Percentiles rank a stretch among this genome's conserved stretches.
Conservation (phyloP, 164 flowering plant genomes). For the Saururus chinensis region DNA sequence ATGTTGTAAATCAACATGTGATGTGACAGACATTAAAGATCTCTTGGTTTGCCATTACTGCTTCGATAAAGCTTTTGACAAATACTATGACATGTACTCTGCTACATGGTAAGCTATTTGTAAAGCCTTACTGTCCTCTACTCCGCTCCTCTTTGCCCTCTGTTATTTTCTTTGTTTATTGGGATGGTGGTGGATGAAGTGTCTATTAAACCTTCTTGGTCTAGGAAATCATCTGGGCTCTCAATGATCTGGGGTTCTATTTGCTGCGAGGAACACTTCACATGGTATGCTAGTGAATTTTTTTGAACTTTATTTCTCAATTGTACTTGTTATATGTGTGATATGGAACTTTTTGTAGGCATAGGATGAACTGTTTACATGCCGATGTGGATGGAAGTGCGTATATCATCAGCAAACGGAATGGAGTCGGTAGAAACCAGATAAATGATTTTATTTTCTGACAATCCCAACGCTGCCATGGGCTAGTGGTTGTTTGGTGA, state of each 20-base stretch:
- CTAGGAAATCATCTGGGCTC: conserved; percentile 74
- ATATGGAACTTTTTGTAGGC: conserved; percentile 36
- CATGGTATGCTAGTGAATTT: conserved; percentile 26
- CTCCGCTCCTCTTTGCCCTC: too few relatives aligned
- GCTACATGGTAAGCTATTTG: conserved; percentile 59
- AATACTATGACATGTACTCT: conserved; percentile 75
- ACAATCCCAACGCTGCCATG: background rate
- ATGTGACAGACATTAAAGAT: conserved; percentile 66
- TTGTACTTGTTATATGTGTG: background rate
- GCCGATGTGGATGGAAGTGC: conserved; percentile 70
- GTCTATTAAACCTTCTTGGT: background rate
- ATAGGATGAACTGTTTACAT: conserved; percentile 71
- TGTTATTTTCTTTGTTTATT: too few relatives aligned
- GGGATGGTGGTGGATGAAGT: too few relatives aligned
- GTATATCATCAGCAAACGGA: conserved; percentile 29
- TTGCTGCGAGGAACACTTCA: conserved; percentile 90
- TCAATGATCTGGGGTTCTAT: conserved; percentile 67
- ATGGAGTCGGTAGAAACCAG: conserved; percentile 21
- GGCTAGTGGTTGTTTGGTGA: too few relatives aligned
- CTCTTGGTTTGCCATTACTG: conserved; percentile 81
- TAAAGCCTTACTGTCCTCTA: too few relatives aligned
- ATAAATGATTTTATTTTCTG: conserved; percentile 82
- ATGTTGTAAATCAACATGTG: conserved; percentile 86
- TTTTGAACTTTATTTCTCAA: too few relatives aligned
- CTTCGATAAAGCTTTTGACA: conserved; percentile 81